Evolutionary conservation across 441 rosid species (phyloP).

Genomic region (Heliophila coronopifolia): DNA sequence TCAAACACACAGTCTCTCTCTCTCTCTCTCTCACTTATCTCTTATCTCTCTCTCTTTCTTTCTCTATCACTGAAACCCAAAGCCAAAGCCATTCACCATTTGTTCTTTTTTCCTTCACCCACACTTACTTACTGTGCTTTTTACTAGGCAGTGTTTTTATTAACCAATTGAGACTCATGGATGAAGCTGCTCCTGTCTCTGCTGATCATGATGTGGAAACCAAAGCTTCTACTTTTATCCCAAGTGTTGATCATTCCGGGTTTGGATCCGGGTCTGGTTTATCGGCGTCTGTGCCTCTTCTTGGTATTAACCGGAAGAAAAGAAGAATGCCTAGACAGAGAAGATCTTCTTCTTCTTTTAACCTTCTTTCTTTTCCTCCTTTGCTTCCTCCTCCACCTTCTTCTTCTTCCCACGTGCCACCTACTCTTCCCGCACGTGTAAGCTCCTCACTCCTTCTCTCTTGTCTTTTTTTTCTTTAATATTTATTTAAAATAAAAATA

Average conservation of each 20-base stretch:
- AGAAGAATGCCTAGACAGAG: constrained; percentile 88
- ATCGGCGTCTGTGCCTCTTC: constrained; percentile 39
- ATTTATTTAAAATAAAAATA: background rate
- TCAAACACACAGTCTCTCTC: constrained; percentile 27
- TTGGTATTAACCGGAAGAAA: constrained; percentile 64
- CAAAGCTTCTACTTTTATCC: constrained; percentile 50
- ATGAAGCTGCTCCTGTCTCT: no score
- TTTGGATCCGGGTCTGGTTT: constrained; percentile 34
- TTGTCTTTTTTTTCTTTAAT: background rate
- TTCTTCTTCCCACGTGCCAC: constrained; percentile 48
- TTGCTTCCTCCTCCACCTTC: constrained; percentile 28
- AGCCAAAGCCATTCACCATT: constrained; percentile 34
- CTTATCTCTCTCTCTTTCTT: constrained; percentile 27
- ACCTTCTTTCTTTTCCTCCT: constrained; percentile 39
- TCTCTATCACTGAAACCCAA: constrained; percentile 65
- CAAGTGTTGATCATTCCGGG: constrained; percentile 41
- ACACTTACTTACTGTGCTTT: constrained; percentile 19
- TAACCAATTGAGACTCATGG: constrained; percentile 41
- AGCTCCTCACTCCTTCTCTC: constrained; percentile 19
- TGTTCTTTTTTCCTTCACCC: constrained; percentile 21
- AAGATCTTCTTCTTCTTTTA: constrained; percentile 52
- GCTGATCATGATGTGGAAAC: constrained; percentile 45
- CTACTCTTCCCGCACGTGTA: constrained; percentile 70
- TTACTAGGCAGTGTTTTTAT: constrained; percentile 27
- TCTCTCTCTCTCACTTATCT: constrained; percentile 21